Base-by-base conservation (phyloP, 257 asterid genomes). In the Solanum neorickii region DNA sequence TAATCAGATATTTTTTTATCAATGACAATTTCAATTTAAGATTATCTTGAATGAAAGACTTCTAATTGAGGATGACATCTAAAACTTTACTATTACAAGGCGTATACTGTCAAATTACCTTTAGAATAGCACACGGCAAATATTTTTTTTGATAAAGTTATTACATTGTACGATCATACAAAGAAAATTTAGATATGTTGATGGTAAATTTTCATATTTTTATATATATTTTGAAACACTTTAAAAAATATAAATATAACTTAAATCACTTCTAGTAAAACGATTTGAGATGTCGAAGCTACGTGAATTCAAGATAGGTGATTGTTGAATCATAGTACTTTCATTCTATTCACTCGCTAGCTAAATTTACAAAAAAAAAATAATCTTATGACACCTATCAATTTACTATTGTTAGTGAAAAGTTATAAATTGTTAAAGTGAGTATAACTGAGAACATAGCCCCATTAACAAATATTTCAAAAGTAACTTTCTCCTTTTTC, bases 231-330 rank as follows among this genome's bases (percentile, higher is more conserved):
- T 68, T 3, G 12, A 68, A 29, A 27, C 14, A 13, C 21, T 62
- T 65, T 27, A 6, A 13, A 29, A 68, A 29, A 27, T 13, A 68
- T 68, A 13, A 29, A 69, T 1, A 29, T 11, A 0, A 0, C 6
- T 14, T 27, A 29, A 29, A 68, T 29, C 14, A 2, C 23, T 68
- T 29, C 23, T 18, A 6, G 11, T 27, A 68, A 29, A 68, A 27
- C 0, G 2, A 27, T 14, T 11, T 0, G 1, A 62, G 2, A 12
- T 62, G 33, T 13, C 33, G 7, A 0, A 62, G 16, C 33, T 59
- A 20, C 27, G 3, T 9, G 70, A 5, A 62, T 62, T 21, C 12
- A n/a, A 62, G 31, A 11, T 23, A n/a, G 33, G 15, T 62, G 31
- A 5, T 65, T 65, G 70, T 65, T 65, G 15, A n/a, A 65, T 65